Evolutionary conservation across 2,329 filamentous ascomycete species (phyloP).

Genomic region (Ceratocystis albifundus): DNA sequence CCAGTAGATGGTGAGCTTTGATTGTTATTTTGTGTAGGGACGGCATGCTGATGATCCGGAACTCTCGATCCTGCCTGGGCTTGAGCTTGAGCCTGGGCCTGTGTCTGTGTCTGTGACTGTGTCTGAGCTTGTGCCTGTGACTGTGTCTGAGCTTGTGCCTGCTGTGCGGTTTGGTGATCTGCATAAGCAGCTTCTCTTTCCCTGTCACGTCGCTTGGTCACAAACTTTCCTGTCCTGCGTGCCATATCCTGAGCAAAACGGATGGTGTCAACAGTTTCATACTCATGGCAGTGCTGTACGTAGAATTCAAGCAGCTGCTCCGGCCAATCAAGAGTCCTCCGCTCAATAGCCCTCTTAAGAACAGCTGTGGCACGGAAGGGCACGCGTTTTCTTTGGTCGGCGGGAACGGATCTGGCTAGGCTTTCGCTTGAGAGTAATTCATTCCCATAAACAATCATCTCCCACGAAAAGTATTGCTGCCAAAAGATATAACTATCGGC

Average conservation of each 20-base stretch:
- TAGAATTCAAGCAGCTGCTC: slow-evolving; percentile 66
- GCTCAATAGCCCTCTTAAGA: slow-evolving; percentile 55
- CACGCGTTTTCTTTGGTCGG: slow-evolving; percentile 32
- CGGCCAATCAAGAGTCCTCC: slow-evolving; percentile 59
- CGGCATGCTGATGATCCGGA: slow-evolving; percentile 1
- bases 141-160: slow-evolving; percentile 24
- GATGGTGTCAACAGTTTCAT: slow-evolving; percentile 66
- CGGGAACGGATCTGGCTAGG: slow-evolving; percentile 27
- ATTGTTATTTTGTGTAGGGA: neutral
- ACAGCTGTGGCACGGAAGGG: slow-evolving; percentile 66
- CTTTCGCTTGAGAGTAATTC: slow-evolving; percentile 34
- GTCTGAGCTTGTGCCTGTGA: slow-evolving; percentile 22
- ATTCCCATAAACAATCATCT: slow-evolving; percentile 52
- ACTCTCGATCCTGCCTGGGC: neutral
- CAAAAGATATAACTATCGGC: slow-evolving; percentile 84
- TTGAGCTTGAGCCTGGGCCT: slow-evolving; percentile 26
- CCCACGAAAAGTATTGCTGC: slow-evolving; percentile 85
- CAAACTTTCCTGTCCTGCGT: slow-evolving; percentile 53
- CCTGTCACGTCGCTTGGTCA: slow-evolving; percentile 51
- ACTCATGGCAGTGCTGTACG: slow-evolving; percentile 73
- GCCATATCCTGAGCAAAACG: slow-evolving; percentile 63
- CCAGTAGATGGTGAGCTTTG: slow-evolving; percentile 33
- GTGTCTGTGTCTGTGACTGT: slow-evolving; percentile 22
- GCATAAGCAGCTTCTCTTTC: slow-evolving; percentile 50
- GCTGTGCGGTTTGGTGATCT: slow-evolving; percentile 26